phyloP scores from a whole-genome alignment of 2,329 filamentous ascomycete species.

The Aspergillus oerlinghausenensis region DNA sequence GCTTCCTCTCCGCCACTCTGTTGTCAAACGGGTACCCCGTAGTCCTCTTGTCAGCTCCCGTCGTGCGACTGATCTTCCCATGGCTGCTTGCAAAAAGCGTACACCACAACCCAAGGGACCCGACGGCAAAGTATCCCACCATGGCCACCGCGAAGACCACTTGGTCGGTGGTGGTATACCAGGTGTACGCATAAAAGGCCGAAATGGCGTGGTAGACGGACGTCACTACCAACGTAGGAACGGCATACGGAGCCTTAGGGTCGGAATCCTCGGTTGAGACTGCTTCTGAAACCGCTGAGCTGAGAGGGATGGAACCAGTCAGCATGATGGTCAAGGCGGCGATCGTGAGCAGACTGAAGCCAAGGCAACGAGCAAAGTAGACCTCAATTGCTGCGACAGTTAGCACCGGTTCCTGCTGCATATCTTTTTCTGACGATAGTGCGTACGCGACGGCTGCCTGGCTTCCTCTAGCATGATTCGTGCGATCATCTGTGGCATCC shows the following conservation, averaged over 20 bases:
- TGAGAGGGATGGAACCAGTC: constrained; percentile 65
- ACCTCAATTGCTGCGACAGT: constrained; percentile 54
- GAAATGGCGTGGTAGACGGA: constrained; percentile 60
- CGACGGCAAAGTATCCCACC: constrained; percentile 53
- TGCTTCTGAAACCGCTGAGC: constrained; percentile 41
- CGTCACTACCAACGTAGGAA: constrained; percentile 62
- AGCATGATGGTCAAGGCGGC: constrained; percentile 62
- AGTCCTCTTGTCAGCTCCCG: constrained; percentile 63
- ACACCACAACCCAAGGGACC: constrained; percentile 62
- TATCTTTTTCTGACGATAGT: constrained; percentile 1
- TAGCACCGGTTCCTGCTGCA: background rate
- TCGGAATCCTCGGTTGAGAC: constrained; percentile 41
- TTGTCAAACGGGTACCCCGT: constrained; percentile 64
- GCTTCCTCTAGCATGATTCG: constrained; percentile 56
- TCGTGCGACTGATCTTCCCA: constrained; percentile 57
- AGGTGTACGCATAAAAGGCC: constrained; percentile 65
- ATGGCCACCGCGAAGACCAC: constrained; percentile 59
- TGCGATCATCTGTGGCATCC: constrained; percentile 58
- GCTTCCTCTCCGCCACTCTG: constrained; percentile 51
- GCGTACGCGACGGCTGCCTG: constrained; percentile 50
- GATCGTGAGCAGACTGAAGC: constrained; percentile 62
- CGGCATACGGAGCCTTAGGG: constrained; percentile 58
- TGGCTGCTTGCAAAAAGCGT: constrained; percentile 54
- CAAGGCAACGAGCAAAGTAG: constrained; percentile 70
- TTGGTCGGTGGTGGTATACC: constrained; percentile 55